These are phyloP conservation scores for Ophiocordyceps unilateralis DNA, from an alignment of 2,329 filamentous ascomycete species.

Conservation along the genomic window DNA sequence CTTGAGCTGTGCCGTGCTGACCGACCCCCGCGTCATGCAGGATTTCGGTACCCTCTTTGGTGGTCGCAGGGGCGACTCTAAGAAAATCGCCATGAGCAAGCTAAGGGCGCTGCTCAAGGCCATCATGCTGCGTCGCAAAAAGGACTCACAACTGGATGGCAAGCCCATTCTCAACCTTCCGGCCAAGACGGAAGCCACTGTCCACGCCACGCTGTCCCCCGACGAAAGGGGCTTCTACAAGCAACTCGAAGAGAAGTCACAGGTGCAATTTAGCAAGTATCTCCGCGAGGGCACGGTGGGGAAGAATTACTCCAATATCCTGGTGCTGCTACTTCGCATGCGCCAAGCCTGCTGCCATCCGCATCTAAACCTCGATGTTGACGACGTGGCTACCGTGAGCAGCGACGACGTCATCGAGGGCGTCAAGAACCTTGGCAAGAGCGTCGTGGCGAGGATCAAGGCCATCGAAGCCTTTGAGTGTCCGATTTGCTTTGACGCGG, in stretches of 20 bases:
- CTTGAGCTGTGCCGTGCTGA: not conserved
- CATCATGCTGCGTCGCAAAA: constrained; percentile 68
- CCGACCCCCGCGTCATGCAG: constrained; percentile 10
- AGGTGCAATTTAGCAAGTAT: constrained; percentile 61
- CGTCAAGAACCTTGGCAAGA: constrained; percentile 38
- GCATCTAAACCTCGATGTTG: constrained; percentile 14
- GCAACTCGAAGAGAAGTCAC: constrained; percentile 50
- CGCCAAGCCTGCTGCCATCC: constrained; percentile 46
- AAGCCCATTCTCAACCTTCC: constrained; percentile 66
- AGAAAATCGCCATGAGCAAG: constrained; percentile 47
- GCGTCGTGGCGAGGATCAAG: constrained; percentile 52
- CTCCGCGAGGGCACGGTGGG: constrained; percentile 50
- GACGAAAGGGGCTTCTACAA: constrained; percentile 68
- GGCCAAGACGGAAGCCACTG: constrained; percentile 55
- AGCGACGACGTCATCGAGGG: constrained; percentile 37
- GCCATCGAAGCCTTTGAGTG: constrained; percentile 50
- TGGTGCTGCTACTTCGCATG: constrained; percentile 67
- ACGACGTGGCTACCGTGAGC: constrained; percentile 14
- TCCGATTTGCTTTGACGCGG: constrained; percentile 64
- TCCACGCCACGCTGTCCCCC: constrained; percentile 52
- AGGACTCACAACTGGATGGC: constrained; percentile 63
- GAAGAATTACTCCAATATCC: constrained; percentile 56
- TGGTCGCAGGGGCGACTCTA: constrained; percentile 26
- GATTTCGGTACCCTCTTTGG: constrained; percentile 24
- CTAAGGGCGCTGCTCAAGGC: constrained; percentile 63